Base-by-base conservation (phyloP, 495 filamentous ascomycete genomes). In the Aspergillus taichungensis region DNA sequence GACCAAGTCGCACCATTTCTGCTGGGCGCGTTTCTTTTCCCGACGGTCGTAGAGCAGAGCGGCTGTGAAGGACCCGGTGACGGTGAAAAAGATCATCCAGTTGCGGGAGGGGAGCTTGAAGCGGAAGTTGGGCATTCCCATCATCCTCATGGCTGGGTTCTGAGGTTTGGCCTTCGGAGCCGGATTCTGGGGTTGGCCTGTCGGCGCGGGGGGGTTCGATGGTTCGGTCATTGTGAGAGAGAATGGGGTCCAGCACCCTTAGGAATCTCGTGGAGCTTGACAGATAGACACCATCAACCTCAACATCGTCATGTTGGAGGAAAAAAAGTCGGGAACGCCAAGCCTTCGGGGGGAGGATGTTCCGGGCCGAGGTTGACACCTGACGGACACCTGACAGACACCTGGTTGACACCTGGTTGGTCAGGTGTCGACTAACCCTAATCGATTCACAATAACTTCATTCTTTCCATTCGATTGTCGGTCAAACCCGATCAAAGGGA, bases 21-120 rank as follows among this genome's bases (percentile, higher is more conserved):
- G 73, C 39, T 90, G 91, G 9, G 77, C 77, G 40, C 80, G 79
- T 43, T 79, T 83, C 67, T 91, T 95, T 64, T 96, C 83, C 31
- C 84, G 76, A 51, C 88, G 87, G 66, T 99, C 92, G 69, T 97
- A 95, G 52, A 87, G 73, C 38, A 96, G 63, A 8, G 85, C 82
- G 6, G 75, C 80, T 0, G 84, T 80, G 52, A 95, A 84, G 30
- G 85, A 80, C 28, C 81, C 80, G 10, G 83, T 83, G 50, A 97
- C 63, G 12, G 83, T 68, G 57, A 91, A 73, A 70, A 99, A 97
- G 52, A 99, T 96, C 67, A 87, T 78, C 92, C 92, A 99, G 59
- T 97, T 97, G 27, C 94, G 82, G 9, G 92, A 99, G 13, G 92
- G 92, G 8, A 99, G 80, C 69, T 84, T 89, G 54, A 83, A 73